Evolutionary conservation across 495 filamentous ascomycete genomes (phyloP).

Genomic region (Niebla homalea): DNA sequence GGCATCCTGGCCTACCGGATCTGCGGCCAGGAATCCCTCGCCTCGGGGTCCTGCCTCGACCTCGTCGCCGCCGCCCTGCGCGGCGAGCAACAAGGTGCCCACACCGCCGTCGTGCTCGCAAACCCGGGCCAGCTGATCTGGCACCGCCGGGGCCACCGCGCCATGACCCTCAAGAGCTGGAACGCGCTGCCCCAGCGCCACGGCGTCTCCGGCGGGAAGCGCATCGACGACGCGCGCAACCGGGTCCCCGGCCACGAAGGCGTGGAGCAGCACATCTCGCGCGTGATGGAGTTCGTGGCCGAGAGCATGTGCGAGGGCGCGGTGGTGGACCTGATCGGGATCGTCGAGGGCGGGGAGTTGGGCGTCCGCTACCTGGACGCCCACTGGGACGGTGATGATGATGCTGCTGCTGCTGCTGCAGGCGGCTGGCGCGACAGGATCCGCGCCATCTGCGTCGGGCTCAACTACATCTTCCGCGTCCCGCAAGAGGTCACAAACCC

Average conservation of each 20-base stretch:
- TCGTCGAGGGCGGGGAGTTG: slow-evolving; percentile 41
- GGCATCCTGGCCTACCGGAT: slow-evolving; percentile 61
- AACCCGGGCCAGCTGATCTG: slow-evolving; percentile 62
- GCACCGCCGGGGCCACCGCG: slow-evolving; percentile 41
- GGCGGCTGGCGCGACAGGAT: slow-evolving; percentile 24
- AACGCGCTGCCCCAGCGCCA: slow-evolving; percentile 38
- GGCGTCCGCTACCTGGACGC: slow-evolving; percentile 43
- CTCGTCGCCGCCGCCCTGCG: slow-evolving; percentile 41
- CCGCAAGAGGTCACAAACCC: slow-evolving; percentile 20
- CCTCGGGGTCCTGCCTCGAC: slow-evolving; percentile 49
- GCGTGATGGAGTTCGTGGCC: slow-evolving; percentile 49
- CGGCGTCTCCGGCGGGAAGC: slow-evolving; percentile 31
- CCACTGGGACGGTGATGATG: slow-evolving; percentile 44
- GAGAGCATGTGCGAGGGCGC: slow-evolving; percentile 29
- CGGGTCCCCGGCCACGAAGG: slow-evolving; percentile 39
- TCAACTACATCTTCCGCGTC: slow-evolving; percentile 22
- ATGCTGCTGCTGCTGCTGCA: too few species aligned
- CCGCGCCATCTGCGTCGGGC: slow-evolving; percentile 27
- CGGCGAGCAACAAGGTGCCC: slow-evolving; percentile 11
- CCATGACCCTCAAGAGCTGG: slow-evolving; percentile 43
- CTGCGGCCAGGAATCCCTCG: slow-evolving; percentile 44
- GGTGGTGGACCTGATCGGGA: slow-evolving; percentile 50
- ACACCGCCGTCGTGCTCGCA: slow-evolving; percentile 45
- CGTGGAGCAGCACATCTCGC: slow-evolving; percentile 41
- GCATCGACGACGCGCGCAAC: slow-evolving; percentile 36